These are phyloP conservation scores for Lactifluus hygrophoroides DNA, from an alignment of 768 basidiomycete species.

Conservation along the genomic window DNA sequence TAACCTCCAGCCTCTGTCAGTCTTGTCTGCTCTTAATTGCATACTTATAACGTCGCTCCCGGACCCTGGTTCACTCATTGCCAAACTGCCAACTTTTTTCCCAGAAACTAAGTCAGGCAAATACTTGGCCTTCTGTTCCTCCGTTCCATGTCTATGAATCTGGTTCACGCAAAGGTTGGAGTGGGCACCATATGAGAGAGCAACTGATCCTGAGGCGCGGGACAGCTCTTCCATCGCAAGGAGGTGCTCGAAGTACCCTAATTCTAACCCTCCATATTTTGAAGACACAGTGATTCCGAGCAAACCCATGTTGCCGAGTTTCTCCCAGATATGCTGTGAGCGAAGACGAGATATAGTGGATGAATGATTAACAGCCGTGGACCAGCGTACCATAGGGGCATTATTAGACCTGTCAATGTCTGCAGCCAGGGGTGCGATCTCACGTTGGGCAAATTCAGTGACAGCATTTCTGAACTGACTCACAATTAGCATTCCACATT, in stretches of 20 bases:
- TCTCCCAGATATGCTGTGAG: conserved; percentile 75
- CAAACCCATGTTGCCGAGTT: conserved; percentile 87
- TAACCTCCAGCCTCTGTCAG: conserved; percentile 64
- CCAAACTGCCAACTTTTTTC: conserved; percentile 78
- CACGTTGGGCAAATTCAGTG: conserved; percentile 68
- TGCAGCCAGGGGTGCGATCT: conserved; percentile 77
- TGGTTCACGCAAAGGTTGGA: conserved; percentile 74
- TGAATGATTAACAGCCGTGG: not conserved
- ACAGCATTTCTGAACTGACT: conserved; percentile 75
- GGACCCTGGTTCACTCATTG: conserved; percentile 89
- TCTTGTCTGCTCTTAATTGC: conserved; percentile 73
- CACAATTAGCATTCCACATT: not conserved
- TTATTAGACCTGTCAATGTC: conserved; percentile 82
- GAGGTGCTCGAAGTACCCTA: conserved; percentile 83
- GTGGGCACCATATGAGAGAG: conserved; percentile 86
- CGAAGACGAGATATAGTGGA: not conserved
- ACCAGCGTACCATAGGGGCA: conserved; percentile 55
- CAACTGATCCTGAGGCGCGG: conserved; percentile 83
- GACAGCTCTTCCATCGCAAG: conserved; percentile 95
- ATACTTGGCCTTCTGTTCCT: conserved; percentile 76
- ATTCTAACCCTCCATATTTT: conserved; percentile 71
- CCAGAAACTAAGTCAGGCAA: conserved; percentile 75
- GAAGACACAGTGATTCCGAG: conserved; percentile 79
- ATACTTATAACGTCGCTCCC: conserved; percentile 97
- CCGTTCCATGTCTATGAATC: conserved; percentile 78